Base-by-base conservation (phyloP, 2,329 filamentous ascomycete species). In the Scedosporium aurantiacum region DNA sequence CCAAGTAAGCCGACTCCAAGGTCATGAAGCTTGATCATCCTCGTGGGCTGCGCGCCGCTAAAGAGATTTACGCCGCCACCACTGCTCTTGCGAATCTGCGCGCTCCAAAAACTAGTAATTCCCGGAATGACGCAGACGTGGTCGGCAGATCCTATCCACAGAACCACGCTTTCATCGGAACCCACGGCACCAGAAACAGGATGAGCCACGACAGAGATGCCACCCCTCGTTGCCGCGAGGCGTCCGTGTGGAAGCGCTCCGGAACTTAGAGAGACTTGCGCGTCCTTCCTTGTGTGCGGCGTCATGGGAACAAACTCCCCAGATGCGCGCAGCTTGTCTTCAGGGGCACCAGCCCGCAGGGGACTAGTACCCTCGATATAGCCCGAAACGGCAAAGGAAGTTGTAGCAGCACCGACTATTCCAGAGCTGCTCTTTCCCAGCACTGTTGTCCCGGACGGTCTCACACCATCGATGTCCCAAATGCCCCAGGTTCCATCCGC, bases 401-500 rank as follows among this genome's bases (percentile, higher is more conserved):
- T 84, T 63, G 83, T 71, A 1, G 83, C 82, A 2, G 82, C 82
- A 41, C 84, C 84, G 18, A 77, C 76, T 40, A 84, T 75, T 5
- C 82, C 81, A 57, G 77, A 72, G 61, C 76, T 76, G 37, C 81
- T 72, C 65, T 78, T 82, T 47, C 75, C 78, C 25, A 82, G 76
- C 3, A 83, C 70, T 0, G 75, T 69, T 62, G 76, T 70, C 57
- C 76, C 70, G 41, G 77, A 70, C 1, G 82, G 80, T 45, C 79
- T 80, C 32, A 76, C 76, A 6, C 83, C 82, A 64, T 86, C 82
- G 54, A 87, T 77, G 66, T 87, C 84, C 84, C 84, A 87, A 40
- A 87, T 81, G 14, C 83, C 85, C 85, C 85, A 87, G 68, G 84
- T 83, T 5, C 84, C 85, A 65, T 87, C 85, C 1, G 81, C 80